Base-by-base conservation (phyloP, 2,329 filamentous ascomycete species). In the Gyromitra esculenta region DNA sequence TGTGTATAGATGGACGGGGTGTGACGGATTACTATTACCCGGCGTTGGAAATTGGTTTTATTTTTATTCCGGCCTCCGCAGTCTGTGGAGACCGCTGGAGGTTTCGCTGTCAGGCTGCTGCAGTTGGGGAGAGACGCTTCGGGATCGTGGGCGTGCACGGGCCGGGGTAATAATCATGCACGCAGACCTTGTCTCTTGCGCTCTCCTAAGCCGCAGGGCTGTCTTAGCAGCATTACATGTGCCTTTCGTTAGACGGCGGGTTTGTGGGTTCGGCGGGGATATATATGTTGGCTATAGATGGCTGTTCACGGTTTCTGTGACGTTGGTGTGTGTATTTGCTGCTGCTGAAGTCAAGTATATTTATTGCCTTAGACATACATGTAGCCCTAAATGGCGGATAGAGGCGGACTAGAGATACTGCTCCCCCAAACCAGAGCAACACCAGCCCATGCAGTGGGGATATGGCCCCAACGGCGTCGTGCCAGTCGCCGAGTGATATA, bases 1-100 rank as follows among this genome's bases (percentile, higher is more conserved):
- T 52, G 41, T 48, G 15, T 35, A 39, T 41, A 71, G 60, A 63
- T 54, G 37, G 57, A 18, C 31, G n/a, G 13, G 41, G 37, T 18
- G n/a, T 5, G 11, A 41, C 31, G 41, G 43, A 59, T 66, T 57
- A 65, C 52, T 21, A 65, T 52, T 35, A 15, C 15, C 39, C 54
- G 73, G 73, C 73, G 73, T 76, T 76, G 50, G 52, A 8, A 71
- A 67, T n/a, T 39, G 50, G 31, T 63, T 59, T 66, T 71, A 13
- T 50, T 63, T 59, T 66, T 71, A 9, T 56, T 62, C 41, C 62
- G 50, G 35, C 18, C 41, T 50, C 31, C 21, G 7, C 39, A 35
- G 63, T 54, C 48, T 48, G 50, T 31, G 25, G 65, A 64, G 25
- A 21, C 48, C 9, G 18, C 18, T 21, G 18, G 18, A 21, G 18